phyloP scores from a whole-genome alignment of 805 yeast genomes.

The Schizosaccharomyces osmophilus region DNA sequence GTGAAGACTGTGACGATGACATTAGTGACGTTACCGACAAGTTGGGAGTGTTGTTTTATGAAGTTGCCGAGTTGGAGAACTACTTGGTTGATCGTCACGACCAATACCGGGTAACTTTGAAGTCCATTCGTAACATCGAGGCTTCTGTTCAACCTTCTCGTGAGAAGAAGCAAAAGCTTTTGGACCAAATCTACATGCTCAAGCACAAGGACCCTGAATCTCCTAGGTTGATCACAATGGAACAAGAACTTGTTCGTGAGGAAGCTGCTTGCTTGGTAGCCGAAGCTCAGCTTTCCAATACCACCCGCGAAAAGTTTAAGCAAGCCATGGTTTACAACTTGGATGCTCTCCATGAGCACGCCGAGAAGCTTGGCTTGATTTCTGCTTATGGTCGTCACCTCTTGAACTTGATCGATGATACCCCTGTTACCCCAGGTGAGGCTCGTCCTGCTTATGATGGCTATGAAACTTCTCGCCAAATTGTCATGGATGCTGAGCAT shows the following conservation, averaged over 20 bases:
- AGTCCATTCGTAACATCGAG: slow-evolving; percentile 87
- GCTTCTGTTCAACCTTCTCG: slow-evolving; percentile 94
- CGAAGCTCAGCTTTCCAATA: slow-evolving; percentile 93
- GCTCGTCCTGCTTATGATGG: slow-evolving; percentile 96
- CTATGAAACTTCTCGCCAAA: slow-evolving; percentile 92
- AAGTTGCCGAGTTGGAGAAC: slow-evolving; percentile 93
- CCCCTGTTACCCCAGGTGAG: slow-evolving; percentile 98
- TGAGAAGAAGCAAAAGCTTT: slow-evolving; percentile 91
- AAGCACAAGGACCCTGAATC: slow-evolving; percentile 97
- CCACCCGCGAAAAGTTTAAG: slow-evolving; percentile 93
- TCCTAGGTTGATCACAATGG: slow-evolving; percentile 80
- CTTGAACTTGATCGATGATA: slow-evolving; percentile 81
- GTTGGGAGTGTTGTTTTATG: slow-evolving; percentile 83
- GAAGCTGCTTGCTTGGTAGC: slow-evolving; percentile 98
- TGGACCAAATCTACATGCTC: slow-evolving; percentile 90
- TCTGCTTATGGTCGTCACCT: slow-evolving; percentile 98
- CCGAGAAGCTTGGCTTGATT: slow-evolving; percentile 88
- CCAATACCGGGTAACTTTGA: slow-evolving; percentile 87
- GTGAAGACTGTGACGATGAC: slow-evolving; percentile 92
- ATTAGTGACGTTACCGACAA: slow-evolving; percentile 93
- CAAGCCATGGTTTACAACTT: slow-evolving; percentile 93
- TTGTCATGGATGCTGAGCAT: slow-evolving; percentile 86
- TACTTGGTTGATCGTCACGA: slow-evolving; percentile 95
- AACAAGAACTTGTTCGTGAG: slow-evolving; percentile 95
- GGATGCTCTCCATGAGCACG: slow-evolving; percentile 79